A percentile compares a stretch with the other conserved stretches of the same genome.
These are phyloP conservation scores for Ormosia emarginata DNA, from an alignment of 306 rosid species.

Conservation along the genomic window DNA sequence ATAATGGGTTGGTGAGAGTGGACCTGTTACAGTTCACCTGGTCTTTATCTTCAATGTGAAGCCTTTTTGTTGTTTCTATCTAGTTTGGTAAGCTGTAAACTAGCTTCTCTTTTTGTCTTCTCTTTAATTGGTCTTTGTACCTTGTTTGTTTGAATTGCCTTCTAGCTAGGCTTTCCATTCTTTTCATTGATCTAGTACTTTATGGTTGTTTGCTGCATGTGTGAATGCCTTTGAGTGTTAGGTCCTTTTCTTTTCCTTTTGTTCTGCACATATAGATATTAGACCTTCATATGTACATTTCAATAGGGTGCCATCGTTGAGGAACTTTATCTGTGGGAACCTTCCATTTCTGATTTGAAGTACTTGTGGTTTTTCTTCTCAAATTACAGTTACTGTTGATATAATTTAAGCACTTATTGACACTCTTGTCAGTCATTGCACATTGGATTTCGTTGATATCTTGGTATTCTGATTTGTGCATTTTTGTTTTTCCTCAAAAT, in stretches of 20 bases:
- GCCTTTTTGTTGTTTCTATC: conserved; percentile 50
- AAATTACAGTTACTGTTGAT: not conserved
- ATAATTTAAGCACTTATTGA: not conserved
- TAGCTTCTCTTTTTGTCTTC: conserved; percentile 58
- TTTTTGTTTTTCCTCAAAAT: not conserved
- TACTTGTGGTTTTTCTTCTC: not conserved
- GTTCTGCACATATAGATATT: not conserved
- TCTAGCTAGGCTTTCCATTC: conserved; percentile 25
- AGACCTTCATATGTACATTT: conserved; percentile 24
- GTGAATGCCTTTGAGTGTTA: conserved; percentile 17
- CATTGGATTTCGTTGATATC: conserved; percentile 12
- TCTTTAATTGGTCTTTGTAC: conserved; percentile 32
- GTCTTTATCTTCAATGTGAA: conserved; percentile 59
- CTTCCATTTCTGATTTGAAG: conserved; percentile 4
- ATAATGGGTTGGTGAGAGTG: conserved; percentile 78
- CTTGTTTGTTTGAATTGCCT: conserved; percentile 25
- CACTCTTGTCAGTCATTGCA: not conserved
- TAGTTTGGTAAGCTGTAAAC: conserved; percentile 66
- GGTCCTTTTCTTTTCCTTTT: conserved; percentile 23
- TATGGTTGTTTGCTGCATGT: conserved; percentile 24
- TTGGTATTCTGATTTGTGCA: conserved; percentile 21
- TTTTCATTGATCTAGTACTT: conserved; percentile 19
- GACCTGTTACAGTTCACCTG: conserved; percentile 54
- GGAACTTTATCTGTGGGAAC: not conserved
- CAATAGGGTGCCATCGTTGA: not conserved